Evolutionary conservation across 192 early-diverging fungal genomes (phyloP), one percentile per base, ranked within the genome.

Genomic region (Geranomyces variabilis): DNA sequence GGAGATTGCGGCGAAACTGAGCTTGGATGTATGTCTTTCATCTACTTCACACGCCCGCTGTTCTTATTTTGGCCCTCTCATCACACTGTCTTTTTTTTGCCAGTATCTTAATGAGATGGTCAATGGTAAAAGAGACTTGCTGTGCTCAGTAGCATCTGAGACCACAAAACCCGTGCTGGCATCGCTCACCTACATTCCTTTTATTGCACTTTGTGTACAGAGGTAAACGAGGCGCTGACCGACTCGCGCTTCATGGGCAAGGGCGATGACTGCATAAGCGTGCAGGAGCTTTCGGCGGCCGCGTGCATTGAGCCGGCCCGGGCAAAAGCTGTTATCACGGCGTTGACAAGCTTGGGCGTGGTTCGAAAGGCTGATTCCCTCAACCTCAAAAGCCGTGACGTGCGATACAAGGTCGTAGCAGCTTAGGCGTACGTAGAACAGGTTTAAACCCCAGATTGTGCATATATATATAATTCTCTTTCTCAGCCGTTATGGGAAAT

Each of bases 71-170:
- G 8, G 22, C n/a, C n/a, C n/a, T n/a, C n/a, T n/a, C 14, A 36
- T n/a, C 53, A 31, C 22, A 29, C 53, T 26, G 6, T 63, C 10
- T 28, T 5, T 45, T 36, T n/a, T 6, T 6, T 30, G 0, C 8
- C 31, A 70, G 68, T 61, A 47, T 46, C 31, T 70, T 7, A 70
- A 70, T 29, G 68, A 70, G 15, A 70, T 70, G 53, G 29, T 70
- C 24, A 45, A 19, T 22, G 68, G 68, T 70, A 70, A 49, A 19
- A 28, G 53, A n/a, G 15, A 31, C 1, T 56, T 49, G 14, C 8
- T 41, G 3, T 41, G 36, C 10, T 41, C 3, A 41, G n/a, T 19
- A 19, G 12, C 46, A 10, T 19, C 46, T 19, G 12, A 24, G 19
- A 15, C 19, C 17, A 7, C 26, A 17, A 17, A 45, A 28, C 28